A percentile compares a stretch with the other conserved stretches of the same genome.
These are phyloP conservation scores for Blastocystis sp. DNA, from an alignment of 352 stramenopile species.

Conservation along the genomic window DNA sequence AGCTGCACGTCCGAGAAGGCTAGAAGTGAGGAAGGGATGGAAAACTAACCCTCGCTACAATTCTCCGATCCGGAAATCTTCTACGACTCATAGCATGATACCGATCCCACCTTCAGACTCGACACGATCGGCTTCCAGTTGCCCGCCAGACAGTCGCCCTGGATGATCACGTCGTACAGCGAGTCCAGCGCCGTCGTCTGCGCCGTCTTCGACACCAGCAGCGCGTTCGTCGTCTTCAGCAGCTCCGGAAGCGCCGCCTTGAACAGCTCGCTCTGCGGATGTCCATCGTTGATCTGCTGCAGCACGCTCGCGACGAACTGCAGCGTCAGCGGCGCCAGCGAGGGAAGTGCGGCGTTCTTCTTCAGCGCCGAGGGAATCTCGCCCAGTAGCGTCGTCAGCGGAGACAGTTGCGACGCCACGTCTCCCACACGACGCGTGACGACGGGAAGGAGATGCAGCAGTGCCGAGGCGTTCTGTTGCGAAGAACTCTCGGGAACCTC, in stretches of 20 bases:
- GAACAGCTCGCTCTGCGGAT: neutral
- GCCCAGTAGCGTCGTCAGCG: neutral
- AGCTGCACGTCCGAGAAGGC: neutral
- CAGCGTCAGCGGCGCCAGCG: neutral
- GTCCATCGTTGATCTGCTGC: neutral
- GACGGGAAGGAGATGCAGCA: neutral
- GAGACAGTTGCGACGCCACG: neutral
- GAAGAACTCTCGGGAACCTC: neutral
- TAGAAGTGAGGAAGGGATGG: neutral
- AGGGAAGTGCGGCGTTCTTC: neutral
- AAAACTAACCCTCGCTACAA: neutral
- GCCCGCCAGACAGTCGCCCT: slow-evolving; percentile 1
- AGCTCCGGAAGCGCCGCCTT: neutral
- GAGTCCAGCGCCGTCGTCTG: neutral
- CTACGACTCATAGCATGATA: neutral
- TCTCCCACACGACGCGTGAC: neutral
- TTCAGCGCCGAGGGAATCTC: neutral
- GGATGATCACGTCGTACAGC: slow-evolving; percentile 22
- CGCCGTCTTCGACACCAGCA: neutral
- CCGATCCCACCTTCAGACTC: neutral
- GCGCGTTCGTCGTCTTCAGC: neutral
- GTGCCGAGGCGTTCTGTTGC: neutral
- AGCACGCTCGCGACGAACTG: neutral
- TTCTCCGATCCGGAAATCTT: neutral
- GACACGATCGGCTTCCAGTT: slow-evolving; percentile 8